These are phyloP conservation scores for Aspergillus sclerotiicarbonarius DNA, from an alignment of 495 filamentous ascomycete genomes.

Conservation along the genomic window DNA sequence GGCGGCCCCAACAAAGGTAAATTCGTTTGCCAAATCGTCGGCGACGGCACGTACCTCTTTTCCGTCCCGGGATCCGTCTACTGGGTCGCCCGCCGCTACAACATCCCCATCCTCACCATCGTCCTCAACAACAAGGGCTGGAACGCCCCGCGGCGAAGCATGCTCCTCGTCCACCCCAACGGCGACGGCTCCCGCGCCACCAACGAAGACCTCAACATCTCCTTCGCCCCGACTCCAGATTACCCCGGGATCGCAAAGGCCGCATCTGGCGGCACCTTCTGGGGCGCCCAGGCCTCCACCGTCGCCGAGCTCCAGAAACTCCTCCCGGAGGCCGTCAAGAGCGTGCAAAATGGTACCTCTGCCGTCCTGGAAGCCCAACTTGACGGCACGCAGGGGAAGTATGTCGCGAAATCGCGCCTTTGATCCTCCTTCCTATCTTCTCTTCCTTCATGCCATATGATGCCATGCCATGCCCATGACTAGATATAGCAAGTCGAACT, in stretches of 20 bases:
- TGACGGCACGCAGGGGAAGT: slow-evolving; percentile 44
- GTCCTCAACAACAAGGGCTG: slow-evolving; percentile 95
- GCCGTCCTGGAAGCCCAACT: slow-evolving; percentile 65
- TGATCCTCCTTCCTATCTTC: background rate
- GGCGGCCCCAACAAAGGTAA: slow-evolving; percentile 63
- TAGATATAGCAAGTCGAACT: too few species aligned
- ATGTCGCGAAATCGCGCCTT: slow-evolving; percentile 25
- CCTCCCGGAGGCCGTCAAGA: slow-evolving; percentile 64
- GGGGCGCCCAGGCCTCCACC: slow-evolving; percentile 64
- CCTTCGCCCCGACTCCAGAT: slow-evolving; percentile 80
- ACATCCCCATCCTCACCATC: slow-evolving; percentile 85
- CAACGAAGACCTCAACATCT: slow-evolving; percentile 88
- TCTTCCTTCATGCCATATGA: too few species aligned
- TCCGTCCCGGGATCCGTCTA: slow-evolving; percentile 86
- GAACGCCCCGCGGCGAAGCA: slow-evolving; percentile 77
- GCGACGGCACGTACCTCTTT: slow-evolving; percentile 90
- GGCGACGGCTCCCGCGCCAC: slow-evolving; percentile 73
- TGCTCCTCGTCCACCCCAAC: slow-evolving; percentile 80
- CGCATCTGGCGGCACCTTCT: slow-evolving; percentile 74
- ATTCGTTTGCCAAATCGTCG: slow-evolving; percentile 91
- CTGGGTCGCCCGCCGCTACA: slow-evolving; percentile 85
- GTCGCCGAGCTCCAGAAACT: slow-evolving; percentile 59
- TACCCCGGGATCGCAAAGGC: slow-evolving; percentile 91
- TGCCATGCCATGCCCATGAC: too few species aligned
- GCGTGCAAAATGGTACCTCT: slow-evolving; percentile 62